phyloP scores from a whole-genome alignment of 768 basidiomycete genomes.

The Pleurotus ostreatus region DNA sequence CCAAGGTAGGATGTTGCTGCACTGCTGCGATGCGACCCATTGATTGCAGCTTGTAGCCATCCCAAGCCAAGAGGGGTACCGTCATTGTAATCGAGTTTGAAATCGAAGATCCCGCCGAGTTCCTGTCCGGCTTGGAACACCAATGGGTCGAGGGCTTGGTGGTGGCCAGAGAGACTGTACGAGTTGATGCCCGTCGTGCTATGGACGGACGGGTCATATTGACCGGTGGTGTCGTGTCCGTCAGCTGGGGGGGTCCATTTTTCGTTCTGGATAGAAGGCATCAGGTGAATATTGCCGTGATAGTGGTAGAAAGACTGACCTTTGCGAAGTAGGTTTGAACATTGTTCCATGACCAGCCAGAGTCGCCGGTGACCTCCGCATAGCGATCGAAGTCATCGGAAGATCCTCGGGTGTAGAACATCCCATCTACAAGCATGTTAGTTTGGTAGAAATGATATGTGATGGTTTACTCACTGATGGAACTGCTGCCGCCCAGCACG shows the following conservation, averaged over 20 bases:
- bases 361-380: conserved; percentile 19
- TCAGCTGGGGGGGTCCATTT: conserved; percentile 21
- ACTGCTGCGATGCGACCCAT: conserved; percentile 16
- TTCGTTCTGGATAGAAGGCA: conserved; percentile 20
- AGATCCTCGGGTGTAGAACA: conserved; percentile 23
- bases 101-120: conserved; percentile 19
- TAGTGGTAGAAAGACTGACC: conserved; percentile 6
- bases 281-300: neutral
- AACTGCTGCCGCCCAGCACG: conserved; percentile 16
- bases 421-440: conserved; percentile 14
- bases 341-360: conserved; percentile 26
- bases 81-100: conserved; percentile 24
- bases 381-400: conserved; percentile 22
- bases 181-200: conserved; percentile 19
- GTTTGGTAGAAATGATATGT: neutral
- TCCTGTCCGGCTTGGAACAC: conserved; percentile 20
- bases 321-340: conserved; percentile 21
- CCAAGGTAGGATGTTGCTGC: conserved; percentile 21
- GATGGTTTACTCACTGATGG: conserved; percentile 17
- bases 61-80: conserved; percentile 26
- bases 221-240: conserved; percentile 22
- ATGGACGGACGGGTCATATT: conserved; percentile 25
- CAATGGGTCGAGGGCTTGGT: conserved; percentile 14
- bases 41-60: conserved; percentile 16
- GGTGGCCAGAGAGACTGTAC: conserved; percentile 20